A percentile compares a stretch with the other conserved stretches of the same genome.
phyloP scores from a whole-genome alignment of 148 eudicot genomes.

The Oxyria digyna region DNA sequence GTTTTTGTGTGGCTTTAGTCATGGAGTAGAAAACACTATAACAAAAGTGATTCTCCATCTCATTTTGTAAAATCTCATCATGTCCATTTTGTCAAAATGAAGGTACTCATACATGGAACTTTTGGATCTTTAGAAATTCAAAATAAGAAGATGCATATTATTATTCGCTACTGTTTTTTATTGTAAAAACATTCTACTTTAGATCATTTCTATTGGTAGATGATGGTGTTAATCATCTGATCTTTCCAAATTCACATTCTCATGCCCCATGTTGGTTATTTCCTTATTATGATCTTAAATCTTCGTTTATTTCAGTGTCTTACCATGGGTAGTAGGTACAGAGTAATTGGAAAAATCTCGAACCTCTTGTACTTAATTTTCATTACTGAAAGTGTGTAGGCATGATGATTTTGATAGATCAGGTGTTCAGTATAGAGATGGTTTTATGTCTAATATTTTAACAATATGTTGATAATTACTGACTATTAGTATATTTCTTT shows the following conservation, averaged over 20 bases:
- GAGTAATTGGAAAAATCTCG: not conserved
- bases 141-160: not conserved
- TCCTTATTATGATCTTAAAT: not conserved
- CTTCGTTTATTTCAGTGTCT: not conserved
- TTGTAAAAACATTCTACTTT: not conserved
- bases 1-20: not conserved
- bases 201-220: not conserved
- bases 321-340: not conserved
- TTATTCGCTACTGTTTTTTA: not conserved
- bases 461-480: not conserved
- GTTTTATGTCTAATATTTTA: not conserved
- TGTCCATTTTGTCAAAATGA: not conserved
- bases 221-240: not conserved
- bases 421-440: not conserved
- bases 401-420: not conserved
- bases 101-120: not conserved
- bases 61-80: not conserved
- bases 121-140: not conserved
- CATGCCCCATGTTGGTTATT: not conserved
- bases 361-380: not conserved
- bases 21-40: not conserved
- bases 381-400: not conserved
- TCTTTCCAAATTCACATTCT: not conserved
- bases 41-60: not conserved
- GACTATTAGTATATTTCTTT: not conserved